Base-by-base conservation (phyloP, 2,329 filamentous ascomycete species). In the Cordyceps pruinosa region DNA sequence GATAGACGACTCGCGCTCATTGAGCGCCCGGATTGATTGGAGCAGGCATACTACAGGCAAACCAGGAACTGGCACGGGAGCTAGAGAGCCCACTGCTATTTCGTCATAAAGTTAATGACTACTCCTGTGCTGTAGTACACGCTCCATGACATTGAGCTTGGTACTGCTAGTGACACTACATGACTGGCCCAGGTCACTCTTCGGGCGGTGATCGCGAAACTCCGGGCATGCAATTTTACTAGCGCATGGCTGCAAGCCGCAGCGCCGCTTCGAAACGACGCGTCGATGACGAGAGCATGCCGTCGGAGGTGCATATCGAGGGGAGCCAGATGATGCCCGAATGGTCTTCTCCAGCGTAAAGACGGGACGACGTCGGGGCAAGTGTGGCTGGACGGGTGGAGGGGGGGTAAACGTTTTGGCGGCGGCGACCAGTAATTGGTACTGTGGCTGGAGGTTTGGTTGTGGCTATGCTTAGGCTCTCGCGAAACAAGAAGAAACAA, bases 311-410 rank as follows among this genome's bases (percentile, higher is more conserved):
- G 21, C 35, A 17, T 34, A 19, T 23, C 26, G 26, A 21, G 15
- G 15, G 26, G 12, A 15, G 21, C 2, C 13, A 42, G 34, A 21
- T 32, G 45, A 47, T 34, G 17, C 10, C 41, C 47, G 19, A 28
- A 37, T 7, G 21, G 13, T n/a, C 28, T 21, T 42, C 19, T 10
- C 7, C 48, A 32, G 47, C 47, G 39, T 17, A 28, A 51, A 37
- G 46, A 44, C 26, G 56, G 37, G 47, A 57, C 44, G 49, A 58
- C 56, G 56, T 58, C 39, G 28, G 39, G 30, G 23, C 28, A 47
- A 44, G 21, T 58, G 56, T 58, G 56, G 56, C 56, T 58, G 42
- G 49, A 52, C 34, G 21, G 12, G 49, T 47, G 32, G 39, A 30
- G 41, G 47, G 47, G 53, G 17, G n/a, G 35, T n/a, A 21, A 4